Base-by-base conservation (phyloP, 495 filamentous ascomycete species). In the Neurospora discreta region DNA sequence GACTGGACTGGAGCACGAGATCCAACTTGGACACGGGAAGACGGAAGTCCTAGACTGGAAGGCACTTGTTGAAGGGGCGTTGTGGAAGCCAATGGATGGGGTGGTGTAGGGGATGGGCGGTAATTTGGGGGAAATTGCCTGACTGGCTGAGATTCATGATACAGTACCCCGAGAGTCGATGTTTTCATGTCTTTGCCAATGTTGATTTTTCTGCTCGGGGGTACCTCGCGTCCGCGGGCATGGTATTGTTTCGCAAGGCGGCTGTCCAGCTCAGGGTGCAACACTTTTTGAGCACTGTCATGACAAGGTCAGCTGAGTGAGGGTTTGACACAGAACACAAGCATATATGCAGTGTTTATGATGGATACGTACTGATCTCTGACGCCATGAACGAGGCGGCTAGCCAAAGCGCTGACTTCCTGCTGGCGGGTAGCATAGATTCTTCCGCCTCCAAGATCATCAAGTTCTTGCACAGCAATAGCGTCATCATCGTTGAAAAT, bases 401-500 rank as follows among this genome's bases (percentile, higher is more conserved):
- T 65, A 65, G 6, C 52, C 26, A 65, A 33, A 16, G 52, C 52
- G 13, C 23, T 26, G 26, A 36, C 52, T 65, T 65, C 52, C 39
- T 39, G 52, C 38, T 69, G 26, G 15, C 38, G 40, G 33, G 39
- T 33, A 18, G 69, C 74, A 40, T 79, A 76, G 36, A 75, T 36
- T 23, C 78, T 52, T 13, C 72, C 75, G 10, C 77, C 78, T 6
- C 78, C 78, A 15, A 79, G 75, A 33, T 77, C 73, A 60, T 77
- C 76, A 20, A 79, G 72, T 36, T 70, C 73, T n/a, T 71, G 71
- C 39, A 79, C 78, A 1, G 23, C 71, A 1, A 44, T 69, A 15
- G 78, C 76, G n/a, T 79, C 78, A 13, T 76, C 75, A 26, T 79
- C 78, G 10, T 79, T 43, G 20, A 79, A 79, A 3, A 20, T 46